A percentile compares a stretch with the other conserved stretches of the same genome.
phyloP scores from a whole-genome alignment of 805 yeast species.

The Lipomyces yamadae region DNA sequence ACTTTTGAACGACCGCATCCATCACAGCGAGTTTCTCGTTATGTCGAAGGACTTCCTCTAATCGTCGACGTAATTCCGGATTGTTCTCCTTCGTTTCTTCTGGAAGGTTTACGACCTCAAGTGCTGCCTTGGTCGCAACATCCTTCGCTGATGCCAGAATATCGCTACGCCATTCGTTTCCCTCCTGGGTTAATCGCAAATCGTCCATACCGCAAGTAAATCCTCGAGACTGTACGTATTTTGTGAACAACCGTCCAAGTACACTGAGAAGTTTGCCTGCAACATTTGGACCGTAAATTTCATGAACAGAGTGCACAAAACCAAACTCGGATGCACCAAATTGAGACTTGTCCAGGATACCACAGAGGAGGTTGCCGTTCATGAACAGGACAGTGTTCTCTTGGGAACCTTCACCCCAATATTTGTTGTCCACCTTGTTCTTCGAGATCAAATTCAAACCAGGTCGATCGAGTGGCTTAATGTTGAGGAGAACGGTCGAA shows the following conservation, averaged over 20 bases:
- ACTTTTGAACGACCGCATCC: constrained; percentile 93
- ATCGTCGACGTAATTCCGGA: constrained; percentile 79
- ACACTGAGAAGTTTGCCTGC: constrained; percentile 91
- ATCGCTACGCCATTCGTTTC: constrained; percentile 86
- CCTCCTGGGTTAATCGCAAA: constrained; percentile 83
- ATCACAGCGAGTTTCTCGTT: constrained; percentile 88
- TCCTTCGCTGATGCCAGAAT: constrained; percentile 77
- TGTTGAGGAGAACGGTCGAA: constrained; percentile 85
- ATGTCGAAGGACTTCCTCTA: constrained; percentile 94
- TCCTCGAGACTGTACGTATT: constrained; percentile 87
- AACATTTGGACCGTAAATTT: constrained; percentile 86
- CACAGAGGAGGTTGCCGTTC: constrained; percentile 86
- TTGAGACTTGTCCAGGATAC: constrained; percentile 96
- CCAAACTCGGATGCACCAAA: constrained; percentile 98
- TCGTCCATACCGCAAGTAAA: constrained; percentile 99
- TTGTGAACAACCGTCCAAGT: constrained; percentile 93
- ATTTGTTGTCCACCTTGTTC: constrained; percentile 90
- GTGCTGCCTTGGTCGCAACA: constrained; percentile 89
- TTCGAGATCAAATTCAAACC: constrained; percentile 84
- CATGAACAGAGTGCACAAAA: constrained; percentile 93
- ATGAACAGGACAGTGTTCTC: constrained; percentile 87
- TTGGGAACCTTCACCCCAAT: constrained; percentile 84
- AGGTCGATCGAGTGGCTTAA: constrained; percentile 84
- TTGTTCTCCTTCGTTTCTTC: constrained; percentile 56
- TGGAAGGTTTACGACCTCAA: constrained; percentile 87